phyloP scores from a whole-genome alignment of 805 yeast genomes.

The Candida easanensis region DNA sequence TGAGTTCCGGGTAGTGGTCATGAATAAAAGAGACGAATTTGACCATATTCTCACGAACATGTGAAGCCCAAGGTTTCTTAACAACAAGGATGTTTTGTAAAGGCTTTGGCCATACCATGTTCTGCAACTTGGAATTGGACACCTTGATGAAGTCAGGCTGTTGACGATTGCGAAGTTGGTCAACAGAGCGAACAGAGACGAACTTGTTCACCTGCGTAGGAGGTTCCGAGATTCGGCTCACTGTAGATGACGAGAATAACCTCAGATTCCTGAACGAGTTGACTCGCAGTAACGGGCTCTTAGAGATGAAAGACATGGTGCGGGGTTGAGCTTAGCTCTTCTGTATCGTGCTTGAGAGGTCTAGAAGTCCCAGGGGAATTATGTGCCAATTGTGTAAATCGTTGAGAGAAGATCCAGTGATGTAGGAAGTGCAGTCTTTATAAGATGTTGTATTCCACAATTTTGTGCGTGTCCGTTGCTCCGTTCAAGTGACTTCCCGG shows the following conservation, averaged over 20 bases:
- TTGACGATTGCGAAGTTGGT: constrained; percentile 28
- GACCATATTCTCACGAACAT: constrained; percentile 64
- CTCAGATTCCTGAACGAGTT: not conserved
- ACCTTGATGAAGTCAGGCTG: constrained; percentile 52
- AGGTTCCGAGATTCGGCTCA: constrained; percentile 26
- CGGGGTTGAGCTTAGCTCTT: not conserved
- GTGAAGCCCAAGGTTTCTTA: constrained; percentile 77
- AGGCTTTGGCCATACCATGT: constrained; percentile 68
- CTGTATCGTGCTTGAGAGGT: not conserved
- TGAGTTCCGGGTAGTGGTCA: constrained; percentile 62
- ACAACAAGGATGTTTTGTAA: constrained; percentile 74
- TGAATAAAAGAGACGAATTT: constrained; percentile 61
- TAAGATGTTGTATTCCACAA: no score
- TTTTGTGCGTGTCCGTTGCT: not conserved
- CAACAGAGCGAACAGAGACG: constrained; percentile 32
- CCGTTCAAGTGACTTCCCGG: not conserved
- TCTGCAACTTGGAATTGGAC: constrained; percentile 59
- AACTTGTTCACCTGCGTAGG: constrained; percentile 26
- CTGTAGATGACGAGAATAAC: constrained; percentile 18
- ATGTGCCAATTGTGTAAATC: no score
- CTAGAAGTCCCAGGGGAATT: no score
- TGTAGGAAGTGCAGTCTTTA: no score
- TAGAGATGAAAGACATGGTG: constrained; percentile 4
- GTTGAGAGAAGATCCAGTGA: no score
- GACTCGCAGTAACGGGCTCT: not conserved